Evolutionary conservation across 1,139 yeast species (phyloP), one percentile per base, ranked within the genome.

Genomic region (Debaryomyces udenii): DNA sequence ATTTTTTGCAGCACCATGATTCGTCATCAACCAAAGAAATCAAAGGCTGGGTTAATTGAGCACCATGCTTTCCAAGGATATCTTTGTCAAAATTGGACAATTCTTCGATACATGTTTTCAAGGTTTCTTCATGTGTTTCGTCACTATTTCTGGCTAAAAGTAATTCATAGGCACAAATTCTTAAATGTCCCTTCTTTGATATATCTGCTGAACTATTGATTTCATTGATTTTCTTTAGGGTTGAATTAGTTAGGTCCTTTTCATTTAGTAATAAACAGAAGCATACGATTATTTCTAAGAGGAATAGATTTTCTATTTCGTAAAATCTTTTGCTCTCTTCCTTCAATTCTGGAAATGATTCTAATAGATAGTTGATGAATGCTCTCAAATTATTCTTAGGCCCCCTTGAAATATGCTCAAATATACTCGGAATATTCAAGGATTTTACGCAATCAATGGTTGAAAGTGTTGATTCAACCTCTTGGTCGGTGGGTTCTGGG

Each of bases 401-500:
- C 7, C 67, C 61, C 45, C 59, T 62, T 7, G 74, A 68, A 35
- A 79, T 63, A 31, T 63, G 63, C 28, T 68, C 71, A 47, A 85
- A 74, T 5, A 86, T 64, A 2, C 65, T 64, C 1, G 77, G 65
- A 9, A 89, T 65, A 35, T 77, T 77, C 46, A 91, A 78, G 1
- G 90, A 79, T 42, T 78, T 79, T 40, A 90, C 74, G 57, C 97
- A 91, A 51, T 91, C 96, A 42, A 86, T 67, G 0, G 96, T 85
- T 4, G 90, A 83, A 17, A 86, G 63, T 0, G 98, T 86, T 2
- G 89, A 78, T 47, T 90, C 96, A 37, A 94, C 83, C 54, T 91
- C 98, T 52, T 86, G 96, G 43, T 86, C 95, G 1, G 94, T 79
- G 3, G 99, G 99, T 59, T 91, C 97, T 6, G 87, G 85, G 2